phyloP scores from a whole-genome alignment of 1,284 basidiomycete species.

The Rhizoctonia solani region DNA sequence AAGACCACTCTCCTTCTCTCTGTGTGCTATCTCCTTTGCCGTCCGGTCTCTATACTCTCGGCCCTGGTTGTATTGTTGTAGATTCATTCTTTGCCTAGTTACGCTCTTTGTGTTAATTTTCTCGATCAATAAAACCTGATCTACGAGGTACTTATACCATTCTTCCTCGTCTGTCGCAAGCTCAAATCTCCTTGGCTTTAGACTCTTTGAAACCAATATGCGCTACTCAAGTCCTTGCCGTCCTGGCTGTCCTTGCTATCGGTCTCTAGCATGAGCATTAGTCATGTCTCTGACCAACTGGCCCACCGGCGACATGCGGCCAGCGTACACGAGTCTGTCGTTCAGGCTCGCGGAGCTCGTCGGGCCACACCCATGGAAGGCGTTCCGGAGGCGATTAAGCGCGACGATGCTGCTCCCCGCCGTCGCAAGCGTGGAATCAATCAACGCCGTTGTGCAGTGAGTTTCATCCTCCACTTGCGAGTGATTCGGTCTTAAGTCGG shows the following conservation, averaged over 20 bases:
- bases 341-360: constrained; percentile 5
- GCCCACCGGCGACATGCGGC: constrained; percentile 6
- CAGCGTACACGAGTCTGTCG: not conserved
- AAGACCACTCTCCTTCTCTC: not conserved
- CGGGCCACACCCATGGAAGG: too few species aligned
- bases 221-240: constrained; percentile 1
- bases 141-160: not conserved
- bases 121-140: constrained; percentile 22
- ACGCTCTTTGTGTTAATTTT: not conserved
- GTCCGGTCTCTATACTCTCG: not conserved
- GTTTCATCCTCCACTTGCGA: not conserved
- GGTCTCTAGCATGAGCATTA: constrained; percentile 3
- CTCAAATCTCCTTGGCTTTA: not conserved
- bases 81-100: constrained; percentile 5
- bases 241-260: constrained; percentile 16
- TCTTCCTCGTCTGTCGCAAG: not conserved
- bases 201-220: not conserved
- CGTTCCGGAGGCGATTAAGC: not conserved
- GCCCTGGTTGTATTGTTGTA: constrained; percentile 4
- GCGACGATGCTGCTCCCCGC: not conserved
- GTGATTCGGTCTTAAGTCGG: too few species aligned
- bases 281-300: not conserved
- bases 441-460: constrained; percentile 24
- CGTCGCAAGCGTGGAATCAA: constrained; percentile 17
- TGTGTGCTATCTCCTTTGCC: not conserved